Base-by-base conservation (phyloP, 495 filamentous ascomycete genomes). In the Tuber magnatum region DNA sequence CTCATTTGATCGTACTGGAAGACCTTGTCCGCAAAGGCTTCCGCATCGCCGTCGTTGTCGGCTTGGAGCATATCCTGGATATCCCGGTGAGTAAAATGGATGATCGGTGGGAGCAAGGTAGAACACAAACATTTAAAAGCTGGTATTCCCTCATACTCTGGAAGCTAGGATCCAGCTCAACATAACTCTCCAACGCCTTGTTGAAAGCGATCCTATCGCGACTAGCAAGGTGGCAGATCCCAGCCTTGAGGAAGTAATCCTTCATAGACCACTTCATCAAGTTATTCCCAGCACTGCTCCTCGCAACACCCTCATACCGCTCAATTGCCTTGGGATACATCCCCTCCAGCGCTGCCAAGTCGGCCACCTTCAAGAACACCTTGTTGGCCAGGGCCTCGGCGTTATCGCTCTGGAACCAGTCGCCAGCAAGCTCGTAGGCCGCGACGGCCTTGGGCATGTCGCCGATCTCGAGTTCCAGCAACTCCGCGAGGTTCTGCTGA, bases 201-300 rank as follows among this genome's bases (percentile, higher is more conserved):
- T 90, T 90, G 9, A 89, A 86, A 35, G 88, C 91, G 68, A 97
- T 90, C 76, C 91, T 84, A 81, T 97, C 93, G 84, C 88, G 72
- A 68, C 88, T 88, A 73, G 92, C 92, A 51, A 96, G 86, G 77
- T 91, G 89, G 84, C 92, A 94, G 71, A 97, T 89, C 51, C 92
- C 93, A 0, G 92, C 92, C 86, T 97, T 97, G 76, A 97, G 85
- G 83, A 96, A 91, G 85, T 97, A 97, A 71, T 96, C 92, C 84
- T 97, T 97, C 73, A 97, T 91, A 24, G 90, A 93, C 88, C 91
- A 97, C 80, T 90, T 92, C 93, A 96, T 94, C 76, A 94, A 83
- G 81, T 92, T 90, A 84, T 94, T 94, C 82, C 88, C 88, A 71
- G 94, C 88, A 9, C 89, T 89, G 56, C 87, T 85, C 42, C 88